Percentiles rank a stretch among this genome's conserved stretches.
Evolutionary conservation across 2,329 filamentous ascomycete species (phyloP).

Genomic region (Didymellaceae sp.): DNA sequence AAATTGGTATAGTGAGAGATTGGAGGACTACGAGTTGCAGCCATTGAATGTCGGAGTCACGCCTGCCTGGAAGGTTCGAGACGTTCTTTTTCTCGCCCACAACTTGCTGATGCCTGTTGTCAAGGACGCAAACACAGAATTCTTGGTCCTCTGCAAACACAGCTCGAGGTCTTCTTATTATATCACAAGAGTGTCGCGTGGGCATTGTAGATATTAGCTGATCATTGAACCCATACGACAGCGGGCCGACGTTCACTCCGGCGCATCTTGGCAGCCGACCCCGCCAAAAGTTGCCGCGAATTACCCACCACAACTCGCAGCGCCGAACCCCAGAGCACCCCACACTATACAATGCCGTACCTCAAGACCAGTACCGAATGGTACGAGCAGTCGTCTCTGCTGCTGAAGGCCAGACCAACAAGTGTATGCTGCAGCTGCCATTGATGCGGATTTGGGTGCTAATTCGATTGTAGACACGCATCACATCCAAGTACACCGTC

Average conservation of each 20-base stretch:
- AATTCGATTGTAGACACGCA: conserved; percentile 70
- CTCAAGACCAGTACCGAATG: conserved; percentile 86
- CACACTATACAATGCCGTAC: conserved; percentile 69
- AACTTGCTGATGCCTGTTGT: conserved; percentile 3
- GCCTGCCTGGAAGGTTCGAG: conserved; percentile 16
- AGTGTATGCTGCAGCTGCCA: conserved; percentile 66
- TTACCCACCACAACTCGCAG: conserved; percentile 17
- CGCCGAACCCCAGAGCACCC: conserved; percentile 18
- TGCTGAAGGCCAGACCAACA: conserved; percentile 83
- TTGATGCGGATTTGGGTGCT: conserved; percentile 20
- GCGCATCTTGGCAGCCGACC: conserved; percentile 21
- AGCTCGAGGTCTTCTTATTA: too few species aligned
- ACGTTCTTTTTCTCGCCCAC: conserved; percentile 6
- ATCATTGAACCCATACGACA: background rate
- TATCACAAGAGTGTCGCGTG: conserved; percentile 3
- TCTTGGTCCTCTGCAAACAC: too few species aligned
- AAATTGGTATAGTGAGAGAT: background rate
- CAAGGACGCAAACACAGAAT: background rate
- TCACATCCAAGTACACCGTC: conserved; percentile 92
- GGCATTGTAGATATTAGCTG: background rate
- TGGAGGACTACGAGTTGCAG: conserved; percentile 1
- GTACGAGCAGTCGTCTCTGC: conserved; percentile 84
- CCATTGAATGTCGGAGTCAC: conserved; percentile 18
- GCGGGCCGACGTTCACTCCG: conserved; percentile 14
- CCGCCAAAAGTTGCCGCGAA: conserved; percentile 39